Evolutionary conservation across 108 stramenopile genomes (phyloP).

Genomic region (Cyclotella choctawhatcheeana): DNA sequence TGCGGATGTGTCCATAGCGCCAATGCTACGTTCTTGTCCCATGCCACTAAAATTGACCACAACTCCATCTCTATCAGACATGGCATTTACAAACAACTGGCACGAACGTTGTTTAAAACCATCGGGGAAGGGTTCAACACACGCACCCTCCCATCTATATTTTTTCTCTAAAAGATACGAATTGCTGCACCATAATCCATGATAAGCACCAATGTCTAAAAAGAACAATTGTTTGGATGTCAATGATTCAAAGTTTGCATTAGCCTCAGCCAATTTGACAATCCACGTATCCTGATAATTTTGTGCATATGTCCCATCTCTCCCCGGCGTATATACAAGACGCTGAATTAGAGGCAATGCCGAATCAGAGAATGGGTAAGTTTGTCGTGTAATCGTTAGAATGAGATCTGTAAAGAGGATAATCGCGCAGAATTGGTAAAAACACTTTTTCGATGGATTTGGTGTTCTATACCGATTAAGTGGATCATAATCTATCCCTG

Average conservation of each 20-base stretch:
- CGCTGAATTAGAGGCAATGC: not conserved
- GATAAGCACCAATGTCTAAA: not conserved
- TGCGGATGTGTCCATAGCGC: not conserved
- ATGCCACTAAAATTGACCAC: conserved; percentile 3
- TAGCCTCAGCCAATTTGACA: not conserved
- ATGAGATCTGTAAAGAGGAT: not conserved
- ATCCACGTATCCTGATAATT: conserved; percentile 6
- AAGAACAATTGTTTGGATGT: not conserved
- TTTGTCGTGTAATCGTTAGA: not conserved
- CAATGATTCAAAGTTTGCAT: not conserved
- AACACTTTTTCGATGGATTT: not conserved
- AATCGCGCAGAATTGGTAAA: not conserved
- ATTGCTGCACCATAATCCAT: conserved; percentile 1
- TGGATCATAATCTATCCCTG: not conserved
- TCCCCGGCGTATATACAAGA: not conserved
- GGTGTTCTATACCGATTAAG: not conserved
- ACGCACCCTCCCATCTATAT: not conserved
- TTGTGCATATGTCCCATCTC: not conserved
- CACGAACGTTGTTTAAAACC: conserved; percentile 19
- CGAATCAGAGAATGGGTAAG: not conserved
- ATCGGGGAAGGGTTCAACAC: conserved; percentile 17
- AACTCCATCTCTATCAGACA: conserved; percentile 16
- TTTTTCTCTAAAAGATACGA: not conserved
- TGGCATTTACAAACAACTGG: conserved; percentile 18
- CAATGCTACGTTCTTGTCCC: conserved; percentile 10